These are phyloP conservation scores for Exophiala calicioides DNA, from an alignment of 2,329 filamentous ascomycete genomes.

Conservation along the genomic window DNA sequence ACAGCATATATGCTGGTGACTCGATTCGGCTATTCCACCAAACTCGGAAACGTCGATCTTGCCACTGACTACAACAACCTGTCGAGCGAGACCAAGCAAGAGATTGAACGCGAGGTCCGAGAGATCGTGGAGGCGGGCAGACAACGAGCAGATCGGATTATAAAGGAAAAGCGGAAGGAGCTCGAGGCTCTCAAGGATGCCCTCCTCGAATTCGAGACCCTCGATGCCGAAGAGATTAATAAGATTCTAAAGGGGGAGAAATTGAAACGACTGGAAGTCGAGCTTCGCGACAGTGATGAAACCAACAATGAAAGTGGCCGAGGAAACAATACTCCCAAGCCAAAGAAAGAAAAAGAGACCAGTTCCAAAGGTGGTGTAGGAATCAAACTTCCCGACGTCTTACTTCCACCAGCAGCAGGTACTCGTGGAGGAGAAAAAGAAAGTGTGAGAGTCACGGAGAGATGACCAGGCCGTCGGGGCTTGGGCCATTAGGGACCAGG, in stretches of 20 bases:
- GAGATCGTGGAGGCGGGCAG: constrained; percentile 80
- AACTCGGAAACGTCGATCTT: constrained; percentile 87
- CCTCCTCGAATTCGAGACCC: constrained; percentile 89
- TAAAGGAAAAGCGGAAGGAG: constrained; percentile 76
- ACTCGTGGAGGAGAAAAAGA: constrained; percentile 26
- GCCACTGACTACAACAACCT: constrained; percentile 75
- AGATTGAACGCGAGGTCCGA: constrained; percentile 87
- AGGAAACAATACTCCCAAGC: constrained; percentile 26
- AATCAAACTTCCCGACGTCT: constrained; percentile 32
- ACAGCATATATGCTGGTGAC: constrained; percentile 88
- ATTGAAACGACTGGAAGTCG: constrained; percentile 64
- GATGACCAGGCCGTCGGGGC: constrained; percentile 11
- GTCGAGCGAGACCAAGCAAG: constrained; percentile 79
- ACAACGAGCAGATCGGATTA: constrained; percentile 68
- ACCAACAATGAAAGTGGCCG: constrained; percentile 31
- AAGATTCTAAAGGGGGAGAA: constrained; percentile 86
- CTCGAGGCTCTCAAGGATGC: constrained; percentile 86
- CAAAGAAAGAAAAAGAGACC: constrained; percentile 30
- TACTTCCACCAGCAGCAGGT: constrained; percentile 27
- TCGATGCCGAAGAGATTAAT: constrained; percentile 85
- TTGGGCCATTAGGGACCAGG: not conserved
- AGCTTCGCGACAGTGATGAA: constrained; percentile 54
- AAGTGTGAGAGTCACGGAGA: constrained; percentile 19
- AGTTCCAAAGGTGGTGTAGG: constrained; percentile 28
- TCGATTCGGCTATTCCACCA: constrained; percentile 81